Conservation (phyloP, 208 protist genomes). For the Trypanosoma melophagium region DNA sequence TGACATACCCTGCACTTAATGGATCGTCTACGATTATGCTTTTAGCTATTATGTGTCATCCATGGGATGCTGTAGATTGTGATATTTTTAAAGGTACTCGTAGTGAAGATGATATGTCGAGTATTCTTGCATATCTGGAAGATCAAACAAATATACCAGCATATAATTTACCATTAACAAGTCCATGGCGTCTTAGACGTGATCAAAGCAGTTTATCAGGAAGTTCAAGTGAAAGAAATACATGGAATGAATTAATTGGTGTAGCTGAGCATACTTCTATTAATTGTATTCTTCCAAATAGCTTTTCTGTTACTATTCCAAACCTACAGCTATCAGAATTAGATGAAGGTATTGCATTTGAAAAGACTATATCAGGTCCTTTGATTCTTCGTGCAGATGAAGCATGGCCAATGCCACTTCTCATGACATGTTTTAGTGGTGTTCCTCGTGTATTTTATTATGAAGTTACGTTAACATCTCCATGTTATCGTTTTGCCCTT, state of each 20-base stretch:
- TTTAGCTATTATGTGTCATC: conserved; percentile 75
- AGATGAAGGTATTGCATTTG: conserved; percentile 60
- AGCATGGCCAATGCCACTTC: conserved; percentile 71
- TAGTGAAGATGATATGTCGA: conserved; percentile 34
- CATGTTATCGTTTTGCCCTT: conserved; percentile 18
- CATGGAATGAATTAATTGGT: conserved; percentile 57
- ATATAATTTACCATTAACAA: conserved; percentile 43
- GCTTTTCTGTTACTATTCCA: conserved; percentile 80
- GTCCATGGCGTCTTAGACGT: conserved; percentile 43
- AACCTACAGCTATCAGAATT: conserved; percentile 58
- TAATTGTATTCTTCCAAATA: conserved; percentile 75
- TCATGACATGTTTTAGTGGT: conserved; percentile 56
- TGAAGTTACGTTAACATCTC: conserved; percentile 72
- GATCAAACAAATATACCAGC: conserved; percentile 61
- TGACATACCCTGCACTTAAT: conserved; percentile 44
- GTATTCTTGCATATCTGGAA: conserved; percentile 55
- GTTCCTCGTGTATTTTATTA: conserved; percentile 85
- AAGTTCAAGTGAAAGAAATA: conserved; percentile 32
- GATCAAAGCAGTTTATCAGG: conserved; percentile 26
- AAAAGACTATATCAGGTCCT: conserved; percentile 51
- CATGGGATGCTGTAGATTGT: conserved; percentile 81
- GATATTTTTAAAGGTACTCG: conserved; percentile 55
- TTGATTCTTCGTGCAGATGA: conserved; percentile 82
- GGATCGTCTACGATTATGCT: conserved; percentile 59
- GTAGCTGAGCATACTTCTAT: conserved; percentile 63